Base-by-base conservation (phyloP, 2,329 filamentous ascomycete species). In the Hymenoscyphus fraxineus region DNA sequence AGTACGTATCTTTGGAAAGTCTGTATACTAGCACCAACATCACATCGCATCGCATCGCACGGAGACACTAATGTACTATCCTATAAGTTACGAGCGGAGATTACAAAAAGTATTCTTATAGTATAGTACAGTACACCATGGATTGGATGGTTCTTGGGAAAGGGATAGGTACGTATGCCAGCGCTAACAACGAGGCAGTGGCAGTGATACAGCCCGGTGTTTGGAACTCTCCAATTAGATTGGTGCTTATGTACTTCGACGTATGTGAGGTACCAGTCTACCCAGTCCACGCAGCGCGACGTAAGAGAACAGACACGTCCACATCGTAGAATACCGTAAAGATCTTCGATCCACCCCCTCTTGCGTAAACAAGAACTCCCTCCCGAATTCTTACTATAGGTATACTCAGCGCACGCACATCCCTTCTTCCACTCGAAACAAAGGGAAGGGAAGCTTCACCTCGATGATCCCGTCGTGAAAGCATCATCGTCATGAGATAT, bases 281-380 rank as follows among this genome's bases (percentile, higher is more conserved):
- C 6, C 6, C 6, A 13, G 27, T 13, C 22, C 19, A 27, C 47
- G 19, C 47, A 22, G 47, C 19, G 22, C 22, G 47, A 54, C 47
- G 27, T 27, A 54, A 54, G 13, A 54, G 10, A 54, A 27, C 10
- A 27, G 27, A 27, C 27, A 22, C 47, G 22, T 22, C 13, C 2
- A 27, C 2, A 19, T 27, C 19, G 47, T 54, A 9, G 13, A 51
- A 27, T 27, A 54, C 47, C 10, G 47, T 54, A 54, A 27, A 27
- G 47, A 54, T 54, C 47, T 54, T 54, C 47, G 47, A 54, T 54
- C 47, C n/a, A 54, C 47, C 47, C 47, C 47, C 47, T n/a, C 15
- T 44, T n/a, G n/a, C 15, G n/a, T 44, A 44, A 54, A 54, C 27
- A 27, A 27, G 27, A 27, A 3, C 27, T 12, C 13, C 47, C 7